Evolutionary conservation across 2,329 filamentous ascomycete species (phyloP).

Genomic region (Thielaviopsis cerberus): DNA sequence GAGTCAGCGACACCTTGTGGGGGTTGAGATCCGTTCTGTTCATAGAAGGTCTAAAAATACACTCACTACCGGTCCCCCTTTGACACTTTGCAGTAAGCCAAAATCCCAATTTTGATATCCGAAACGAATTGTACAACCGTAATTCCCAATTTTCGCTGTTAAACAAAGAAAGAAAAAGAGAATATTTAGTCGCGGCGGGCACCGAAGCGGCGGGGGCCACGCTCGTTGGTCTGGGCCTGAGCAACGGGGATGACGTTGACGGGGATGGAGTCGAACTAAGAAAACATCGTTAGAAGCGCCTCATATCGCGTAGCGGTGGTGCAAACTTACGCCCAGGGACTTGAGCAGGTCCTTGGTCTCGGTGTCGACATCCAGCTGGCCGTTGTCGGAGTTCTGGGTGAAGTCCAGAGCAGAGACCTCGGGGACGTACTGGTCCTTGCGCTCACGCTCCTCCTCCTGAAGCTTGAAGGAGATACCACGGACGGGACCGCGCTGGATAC

Average conservation of each 20-base stretch:
- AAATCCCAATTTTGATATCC: slow-evolving; percentile 16
- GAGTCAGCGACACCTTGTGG: slow-evolving; percentile 83
- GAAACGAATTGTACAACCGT: slow-evolving; percentile 11
- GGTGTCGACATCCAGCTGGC: slow-evolving; percentile 82
- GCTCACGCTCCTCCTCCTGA: slow-evolving; percentile 99
- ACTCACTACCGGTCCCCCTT: slow-evolving; percentile 34
- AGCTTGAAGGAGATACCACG: slow-evolving; percentile 99
- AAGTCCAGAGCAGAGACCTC: slow-evolving; percentile 98
- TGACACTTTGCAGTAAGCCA: slow-evolving; percentile 33
- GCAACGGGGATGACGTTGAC: slow-evolving; percentile 86
- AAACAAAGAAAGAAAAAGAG: slow-evolving; percentile 8
- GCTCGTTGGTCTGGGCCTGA: slow-evolving; percentile 74
- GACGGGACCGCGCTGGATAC: slow-evolving; percentile 96
- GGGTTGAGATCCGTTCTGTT: slow-evolving; percentile 38
- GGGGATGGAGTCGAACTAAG: slow-evolving; percentile 87
- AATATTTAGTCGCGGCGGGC: slow-evolving; percentile 25
- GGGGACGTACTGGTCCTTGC: slow-evolving; percentile 99
- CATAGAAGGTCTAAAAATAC: slow-evolving; percentile 33
- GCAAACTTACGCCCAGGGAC: slow-evolving; percentile 77
- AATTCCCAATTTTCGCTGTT: slow-evolving; percentile 17
- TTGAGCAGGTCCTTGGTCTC: slow-evolving; percentile 99
- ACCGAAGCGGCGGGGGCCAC: slow-evolving; percentile 55
- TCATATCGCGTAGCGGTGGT: not conserved
- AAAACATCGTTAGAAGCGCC: slow-evolving; percentile 5
- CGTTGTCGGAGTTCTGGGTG: slow-evolving; percentile 79